These are phyloP conservation scores for Sonneratia caseolaris DNA, from an alignment of 345 rosid genomes.

Conservation along the genomic window DNA sequence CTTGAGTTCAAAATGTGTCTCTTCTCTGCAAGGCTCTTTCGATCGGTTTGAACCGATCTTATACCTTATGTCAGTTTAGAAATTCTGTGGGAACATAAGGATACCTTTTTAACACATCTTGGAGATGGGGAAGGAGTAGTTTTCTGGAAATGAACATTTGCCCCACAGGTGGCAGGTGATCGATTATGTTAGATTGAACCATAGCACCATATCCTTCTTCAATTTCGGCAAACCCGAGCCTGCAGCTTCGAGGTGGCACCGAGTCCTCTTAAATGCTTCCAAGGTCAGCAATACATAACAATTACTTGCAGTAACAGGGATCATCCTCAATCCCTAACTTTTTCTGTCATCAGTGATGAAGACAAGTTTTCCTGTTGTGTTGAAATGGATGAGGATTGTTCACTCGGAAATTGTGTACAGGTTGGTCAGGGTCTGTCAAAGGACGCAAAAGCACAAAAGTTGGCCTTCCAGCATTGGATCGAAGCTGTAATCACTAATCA, in stretches of 20 bases:
- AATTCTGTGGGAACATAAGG: neutral
- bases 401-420: neutral
- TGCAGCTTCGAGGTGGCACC: conserved; percentile 23
- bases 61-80: neutral
- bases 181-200: conserved; percentile 28
- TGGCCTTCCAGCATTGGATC: conserved; percentile 95
- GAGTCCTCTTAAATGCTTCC: conserved; percentile 25
- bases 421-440: conserved; percentile 51
- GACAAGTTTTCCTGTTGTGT: neutral
- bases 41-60: too few relatives aligned
- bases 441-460: conserved; percentile 58
- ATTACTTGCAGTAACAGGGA: too few relatives aligned
- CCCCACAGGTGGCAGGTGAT: conserved; percentile 26
- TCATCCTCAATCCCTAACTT: neutral
- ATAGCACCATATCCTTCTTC: conserved; percentile 31
- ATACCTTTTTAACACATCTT: neutral
- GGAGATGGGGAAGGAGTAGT: neutral
- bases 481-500: conserved; percentile 33
- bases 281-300: conserved; percentile 12
- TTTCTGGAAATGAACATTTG: neutral
- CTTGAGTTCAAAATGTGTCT: neutral
- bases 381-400: neutral
- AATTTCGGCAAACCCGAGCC: conserved; percentile 23
- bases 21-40: too few relatives aligned
- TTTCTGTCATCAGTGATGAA: neutral